Evolutionary conservation across 208 protist species (phyloP), one percentile per base, ranked within the genome.

Genomic region (Acanthamoeba polyphaga): DNA sequence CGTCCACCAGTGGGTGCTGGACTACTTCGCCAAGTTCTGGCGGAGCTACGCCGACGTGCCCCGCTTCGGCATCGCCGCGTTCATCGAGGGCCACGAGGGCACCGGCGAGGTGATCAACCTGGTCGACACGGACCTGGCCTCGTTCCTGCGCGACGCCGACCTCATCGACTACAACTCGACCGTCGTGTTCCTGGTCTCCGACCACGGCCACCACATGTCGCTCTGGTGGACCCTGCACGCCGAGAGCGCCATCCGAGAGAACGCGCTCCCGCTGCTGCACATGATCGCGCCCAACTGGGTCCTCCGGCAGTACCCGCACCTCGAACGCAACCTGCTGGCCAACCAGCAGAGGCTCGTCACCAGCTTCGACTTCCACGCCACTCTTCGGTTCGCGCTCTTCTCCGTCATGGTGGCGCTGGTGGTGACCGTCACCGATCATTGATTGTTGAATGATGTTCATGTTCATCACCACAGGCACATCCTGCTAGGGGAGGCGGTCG

Each of bases 201-300:
- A 92, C 34, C 85, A 92, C 85, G 85, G 85, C 13, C 85, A 92
- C 29, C 85, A 92, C 58, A 92, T 92, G 85, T 66, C 60, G 4
- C 85, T 92, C 3, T 92, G 85, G 85, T 92, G 85, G 85, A 92
- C 60, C 5, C 13, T 92, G 22, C 85, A 74, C 32, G 32, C 58
- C 29, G 60, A 92, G 58, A 92, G 85, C 85, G 85, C 85, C 19
- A 13, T 76, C 29, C 38, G 51, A 29, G 85, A 92, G 85, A 92
- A 92, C 34, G 85, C 85, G 4, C 55, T 92, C 19, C 85, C 85
- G 38, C 38, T 92, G 29, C 58, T 92, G 60, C 32, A 92, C 55
- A 92, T 92, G 85, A 92, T 92, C 12, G 85, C 64, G 24, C 85
- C 85, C 85, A 92, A 92, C 32, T 92, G 85, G 85, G 17, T 92